Evolutionary conservation across 371 early-diverging fungal genomes (phyloP).

Genomic region (Mucor piriformis): DNA sequence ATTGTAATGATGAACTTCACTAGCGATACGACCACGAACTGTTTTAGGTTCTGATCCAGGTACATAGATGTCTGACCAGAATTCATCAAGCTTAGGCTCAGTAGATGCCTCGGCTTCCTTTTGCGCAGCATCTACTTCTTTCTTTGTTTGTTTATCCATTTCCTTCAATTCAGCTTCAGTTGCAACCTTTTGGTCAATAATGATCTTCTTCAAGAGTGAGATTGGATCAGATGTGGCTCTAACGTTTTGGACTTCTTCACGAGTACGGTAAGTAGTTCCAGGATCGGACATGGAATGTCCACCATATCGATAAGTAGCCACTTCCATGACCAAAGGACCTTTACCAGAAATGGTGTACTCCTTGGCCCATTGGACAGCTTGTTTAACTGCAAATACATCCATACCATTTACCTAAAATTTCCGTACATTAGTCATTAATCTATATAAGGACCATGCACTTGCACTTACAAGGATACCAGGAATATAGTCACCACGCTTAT

Average conservation of each 20-base stretch:
- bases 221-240: constrained; percentile 92
- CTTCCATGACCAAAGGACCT: constrained; percentile 97
- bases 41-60: constrained; percentile 71
- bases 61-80: constrained; percentile 86
- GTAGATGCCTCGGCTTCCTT: constrained; percentile 85
- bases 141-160: constrained; percentile 90
- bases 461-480: constrained; percentile 82
- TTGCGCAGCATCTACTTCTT: constrained; percentile 83
- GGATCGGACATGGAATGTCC: constrained; percentile 99
- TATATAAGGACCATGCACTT: no score
- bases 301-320: constrained; percentile 98
- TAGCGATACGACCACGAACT: constrained; percentile 81
- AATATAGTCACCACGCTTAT: constrained; percentile 95
- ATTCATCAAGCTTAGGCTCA: constrained; percentile 74
- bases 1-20: constrained; percentile 59
- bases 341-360: constrained; percentile 81
- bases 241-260: constrained; percentile 98
- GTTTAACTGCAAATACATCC: constrained; percentile 93
- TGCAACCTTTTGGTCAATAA: constrained; percentile 70
- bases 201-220: constrained; percentile 82
- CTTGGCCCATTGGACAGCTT: constrained; percentile 84
- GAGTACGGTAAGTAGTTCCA: constrained; percentile 97
- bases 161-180: constrained; percentile 91
- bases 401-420: constrained; percentile 80
- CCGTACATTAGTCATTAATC: no score